phyloP scores from a whole-genome alignment of 345 rosid species.

The Geranium brycei region DNA sequence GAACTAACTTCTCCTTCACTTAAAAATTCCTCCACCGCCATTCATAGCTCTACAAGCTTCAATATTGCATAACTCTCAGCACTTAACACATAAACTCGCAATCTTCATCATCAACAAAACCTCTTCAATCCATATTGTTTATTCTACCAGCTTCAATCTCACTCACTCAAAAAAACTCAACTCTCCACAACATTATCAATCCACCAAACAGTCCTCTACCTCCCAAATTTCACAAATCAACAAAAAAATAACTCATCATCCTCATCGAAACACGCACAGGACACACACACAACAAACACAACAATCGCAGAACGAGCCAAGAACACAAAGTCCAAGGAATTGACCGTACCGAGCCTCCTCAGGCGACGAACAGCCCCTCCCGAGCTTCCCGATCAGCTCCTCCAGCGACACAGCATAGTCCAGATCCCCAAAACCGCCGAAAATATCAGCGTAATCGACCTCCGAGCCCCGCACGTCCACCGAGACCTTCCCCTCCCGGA shows the following conservation, averaged over 20 bases:
- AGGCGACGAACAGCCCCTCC: conserved; percentile 12
- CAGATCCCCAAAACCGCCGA: conserved; percentile 45
- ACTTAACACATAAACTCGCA: background rate
- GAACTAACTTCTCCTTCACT: no score
- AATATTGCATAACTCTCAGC: background rate
- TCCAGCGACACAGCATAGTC: conserved; percentile 46
- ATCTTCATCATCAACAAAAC: background rate
- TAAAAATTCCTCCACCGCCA: background rate
- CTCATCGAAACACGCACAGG: no score
- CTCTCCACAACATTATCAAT: background rate
- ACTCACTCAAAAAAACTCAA: background rate
- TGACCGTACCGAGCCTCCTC: conserved; percentile 22
- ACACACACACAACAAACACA: no score
- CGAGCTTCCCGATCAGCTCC: conserved; percentile 33
- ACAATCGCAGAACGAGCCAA: no score
- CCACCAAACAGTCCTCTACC: background rate
- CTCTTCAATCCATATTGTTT: background rate
- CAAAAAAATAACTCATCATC: no score
- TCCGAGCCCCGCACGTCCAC: conserved; percentile 45
- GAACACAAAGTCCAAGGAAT: background rate
- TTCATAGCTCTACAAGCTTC: background rate
- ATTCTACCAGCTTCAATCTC: background rate
- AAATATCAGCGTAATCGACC: conserved; percentile 65
- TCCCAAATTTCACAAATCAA: background rate
- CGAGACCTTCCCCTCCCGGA: conserved; percentile 31